These are phyloP conservation scores for Chernovozyma sophiae-reginae DNA, from an alignment of 1,139 yeast genomes.

Conservation along the genomic window DNA sequence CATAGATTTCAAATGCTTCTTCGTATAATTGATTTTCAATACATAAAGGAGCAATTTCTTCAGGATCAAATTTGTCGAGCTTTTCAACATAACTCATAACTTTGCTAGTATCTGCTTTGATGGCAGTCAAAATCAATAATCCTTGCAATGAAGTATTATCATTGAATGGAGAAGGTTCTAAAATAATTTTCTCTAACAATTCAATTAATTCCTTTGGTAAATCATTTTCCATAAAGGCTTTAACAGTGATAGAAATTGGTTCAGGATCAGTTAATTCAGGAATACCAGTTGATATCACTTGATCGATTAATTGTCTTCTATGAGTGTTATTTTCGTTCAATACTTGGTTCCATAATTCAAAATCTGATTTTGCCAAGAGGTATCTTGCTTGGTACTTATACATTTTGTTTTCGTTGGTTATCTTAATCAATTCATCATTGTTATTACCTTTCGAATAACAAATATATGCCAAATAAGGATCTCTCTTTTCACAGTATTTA, in stretches of 20 bases:
- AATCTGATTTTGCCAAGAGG: slow-evolving; percentile 79
- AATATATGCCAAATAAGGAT: slow-evolving; percentile 95
- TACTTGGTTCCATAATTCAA: slow-evolving; percentile 76
- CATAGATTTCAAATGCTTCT: slow-evolving; percentile 92
- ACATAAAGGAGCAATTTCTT: slow-evolving; percentile 91
- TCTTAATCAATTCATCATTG: slow-evolving; percentile 81
- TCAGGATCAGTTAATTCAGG: slow-evolving; percentile 96
- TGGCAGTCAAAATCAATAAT: slow-evolving; percentile 84
- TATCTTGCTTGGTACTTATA: slow-evolving; percentile 98
- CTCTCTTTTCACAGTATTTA: slow-evolving; percentile 98
- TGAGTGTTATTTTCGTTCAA: slow-evolving; percentile 72
- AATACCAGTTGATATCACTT: slow-evolving; percentile 92
- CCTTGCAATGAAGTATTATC: slow-evolving; percentile 96
- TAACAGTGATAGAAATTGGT: slow-evolving; percentile 92
- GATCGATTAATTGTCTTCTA: slow-evolving; percentile 88
- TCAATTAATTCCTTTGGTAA: slow-evolving; percentile 91
- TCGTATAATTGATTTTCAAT: slow-evolving; percentile 83
- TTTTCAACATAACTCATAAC: slow-evolving; percentile 83
- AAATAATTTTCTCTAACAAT: slow-evolving; percentile 87
- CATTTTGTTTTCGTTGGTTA: slow-evolving; percentile 97
- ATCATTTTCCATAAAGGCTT: slow-evolving; percentile 95
- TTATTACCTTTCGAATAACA: slow-evolving; percentile 94
- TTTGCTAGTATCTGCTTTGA: slow-evolving; percentile 88
- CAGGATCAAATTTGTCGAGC: slow-evolving; percentile 86
- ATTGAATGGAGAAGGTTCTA: slow-evolving; percentile 95